Evolutionary conservation across 2,329 filamentous ascomycete genomes (phyloP), one percentile per base, ranked within the genome.

Genomic region (Claviceps spartinae): DNA sequence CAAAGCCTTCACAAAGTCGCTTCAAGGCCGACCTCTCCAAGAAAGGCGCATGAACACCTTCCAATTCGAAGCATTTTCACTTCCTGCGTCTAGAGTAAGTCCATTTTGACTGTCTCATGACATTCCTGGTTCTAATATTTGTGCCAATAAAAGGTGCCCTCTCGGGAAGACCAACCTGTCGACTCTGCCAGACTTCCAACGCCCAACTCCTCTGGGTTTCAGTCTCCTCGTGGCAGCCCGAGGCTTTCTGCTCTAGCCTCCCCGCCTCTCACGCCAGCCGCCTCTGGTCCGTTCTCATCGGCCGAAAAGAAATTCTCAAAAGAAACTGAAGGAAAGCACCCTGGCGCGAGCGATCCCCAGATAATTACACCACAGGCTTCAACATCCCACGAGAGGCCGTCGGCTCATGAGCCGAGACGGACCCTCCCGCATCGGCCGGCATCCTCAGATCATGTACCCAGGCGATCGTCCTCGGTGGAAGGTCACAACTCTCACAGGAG

Each of bases 21-120:
- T 95, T 26, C 85, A 88, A 57, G 81, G 81, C 56, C 78, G 82
- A 47, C 81, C 84, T 60, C 76, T 95, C 55, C 90, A 96, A 70
- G 85, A 90, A 60, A 78, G 82, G 53, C 81, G 90, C 57, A 81
- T 95, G 74, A 86, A 85, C 64, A 87, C 89, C 64, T 95, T 88
- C 69, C 83, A 85, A 44, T 97, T 90, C 63, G 90, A 96, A 65
- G 85, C 91, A 37, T 83, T 95, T 57, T 97, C 93, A 38, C 75
- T 97, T 50, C 91, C 93, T 40, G 77, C 80, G 36, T 91, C 88
- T 46, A 79, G 87, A 69, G 88, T 91, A 81, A 69, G 85, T 78
- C n/a, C 34, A 30, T 20, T 18, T 36, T 48, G 24, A 53, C 14
- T n/a, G 42, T 22, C 16, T 8, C 2, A 54, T 63, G 8, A 34